A percentile compares a stretch with the other conserved stretches of the same genome.
Conservation (phyloP, 768 basidiomycete species). For the Leccinum aurantiacum region DNA sequence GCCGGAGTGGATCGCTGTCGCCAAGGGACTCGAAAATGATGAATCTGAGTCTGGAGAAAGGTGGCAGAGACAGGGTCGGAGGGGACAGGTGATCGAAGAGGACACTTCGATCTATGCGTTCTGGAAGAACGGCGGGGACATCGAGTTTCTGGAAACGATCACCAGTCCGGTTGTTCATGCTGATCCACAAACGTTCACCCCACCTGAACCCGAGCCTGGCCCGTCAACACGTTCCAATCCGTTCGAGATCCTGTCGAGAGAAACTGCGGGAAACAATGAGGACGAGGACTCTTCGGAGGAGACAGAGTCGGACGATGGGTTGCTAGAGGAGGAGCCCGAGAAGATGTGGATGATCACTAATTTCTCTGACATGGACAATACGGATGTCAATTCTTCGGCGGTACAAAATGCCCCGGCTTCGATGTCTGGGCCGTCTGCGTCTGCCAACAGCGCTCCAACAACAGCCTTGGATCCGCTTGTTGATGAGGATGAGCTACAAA, state of each 20-base stretch:
- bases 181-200: neutral
- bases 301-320: slow-evolving; percentile 8
- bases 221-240: slow-evolving; percentile 14
- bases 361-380: neutral
- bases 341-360: slow-evolving; percentile 32
- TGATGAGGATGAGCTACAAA: neutral
- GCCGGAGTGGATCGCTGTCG: slow-evolving; percentile 47
- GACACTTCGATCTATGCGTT: slow-evolving; percentile 45
- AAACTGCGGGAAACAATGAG: neutral
- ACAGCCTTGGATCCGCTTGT: neutral
- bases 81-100: slow-evolving; percentile 20
- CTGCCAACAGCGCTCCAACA: neutral
- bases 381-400: neutral
- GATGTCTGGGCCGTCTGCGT: neutral
- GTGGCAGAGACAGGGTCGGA: slow-evolving; percentile 38
- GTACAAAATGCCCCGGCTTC: neutral
- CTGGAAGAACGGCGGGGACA: slow-evolving; percentile 49
- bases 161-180: neutral
- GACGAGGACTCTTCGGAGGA: slow-evolving; percentile 2
- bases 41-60: slow-evolving; percentile 18
- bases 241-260: slow-evolving; percentile 14
- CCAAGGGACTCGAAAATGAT: slow-evolving; percentile 20
- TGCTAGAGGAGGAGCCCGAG: slow-evolving; percentile 12
- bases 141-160: slow-evolving; percentile 43
- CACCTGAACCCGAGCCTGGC: slow-evolving; percentile 4